Evolutionary conservation across 208 protist genomes (phyloP), one percentile per base, ranked within the genome.

Genomic region (Sergeia podlipaevii): DNA sequence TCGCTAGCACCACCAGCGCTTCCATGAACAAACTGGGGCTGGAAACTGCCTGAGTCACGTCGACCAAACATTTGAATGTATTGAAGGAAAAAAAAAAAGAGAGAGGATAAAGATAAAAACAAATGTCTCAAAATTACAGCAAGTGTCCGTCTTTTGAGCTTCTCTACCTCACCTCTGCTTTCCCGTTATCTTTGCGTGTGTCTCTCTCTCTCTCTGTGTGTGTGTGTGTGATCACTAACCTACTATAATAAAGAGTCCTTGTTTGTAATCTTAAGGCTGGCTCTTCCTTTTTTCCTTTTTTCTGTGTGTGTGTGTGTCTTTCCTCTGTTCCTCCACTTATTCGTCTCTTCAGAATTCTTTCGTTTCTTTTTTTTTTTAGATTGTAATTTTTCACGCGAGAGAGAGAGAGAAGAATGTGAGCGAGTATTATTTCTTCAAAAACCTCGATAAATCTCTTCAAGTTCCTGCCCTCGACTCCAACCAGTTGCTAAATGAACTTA

Each of bases 191-290:
- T 58, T 23, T 55, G 24, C 50, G 27, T 38, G 37, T 55, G 30
- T 63, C 11, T 63, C 4, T 37, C 18, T 64, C 18, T n/a, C 18
- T 60, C 4, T 54, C 8, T 60, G 17, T 51, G 38, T 51, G 37
- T 51, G 37, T 60, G 17, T 51, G 3, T 13, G 27, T 56, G 29
- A 26, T 27, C 15, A 18, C 17, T 21, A 18, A 47, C n/a, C 7
- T 55, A 50, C 29, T 20, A 26, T 36, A 47, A 33, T 15, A 42
- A 30, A 41, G 8, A 7, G 38, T 17, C 24, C 18, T 15, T 43
- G 18, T 33, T 3, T 43, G 28, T 33, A 49, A 29, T n/a, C 20
- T 43, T 42, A n/a, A 43, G 13, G n/a, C 41, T 23, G 13, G 5
- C 30, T 57, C 47, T 61, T 42, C 30, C 11, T 36, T 47, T 47